Evolutionary conservation across 2,329 filamentous ascomycete genomes (phyloP).

Genomic region (Diaporthe longicolla): DNA sequence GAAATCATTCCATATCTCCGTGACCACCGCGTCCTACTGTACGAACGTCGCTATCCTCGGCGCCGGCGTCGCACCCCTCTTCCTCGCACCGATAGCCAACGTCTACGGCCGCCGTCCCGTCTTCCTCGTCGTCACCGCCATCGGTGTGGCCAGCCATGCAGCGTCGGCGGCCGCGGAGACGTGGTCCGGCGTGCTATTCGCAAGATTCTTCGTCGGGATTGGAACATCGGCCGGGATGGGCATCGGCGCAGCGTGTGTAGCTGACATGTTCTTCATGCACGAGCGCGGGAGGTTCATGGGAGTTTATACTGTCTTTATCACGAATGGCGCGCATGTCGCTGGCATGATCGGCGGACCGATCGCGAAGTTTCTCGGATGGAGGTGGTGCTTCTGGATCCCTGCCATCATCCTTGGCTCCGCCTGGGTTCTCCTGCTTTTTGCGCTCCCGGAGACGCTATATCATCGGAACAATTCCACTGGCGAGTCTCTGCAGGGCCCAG

Average conservation of each 20-base stretch:
- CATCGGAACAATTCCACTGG: background rate
- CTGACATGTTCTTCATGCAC: conserved; percentile 24
- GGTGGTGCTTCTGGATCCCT: conserved; percentile 19
- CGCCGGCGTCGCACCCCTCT: conserved; percentile 16
- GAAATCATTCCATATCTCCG: conserved; percentile 5
- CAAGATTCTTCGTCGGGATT: conserved; percentile 3
- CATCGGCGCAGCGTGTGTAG: conserved; percentile 1
- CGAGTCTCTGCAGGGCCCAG: background rate
- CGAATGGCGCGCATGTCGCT: conserved; percentile 8
- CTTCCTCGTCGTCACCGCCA: background rate
- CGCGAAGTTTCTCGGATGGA: conserved; percentile 16
- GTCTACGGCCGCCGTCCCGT: conserved; percentile 25
- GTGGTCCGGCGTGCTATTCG: background rate
- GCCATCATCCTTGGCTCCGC: conserved; percentile 2
- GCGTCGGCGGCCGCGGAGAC: background rate
- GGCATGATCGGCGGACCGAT: conserved; percentile 11
- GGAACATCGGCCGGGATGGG: conserved; percentile 22
- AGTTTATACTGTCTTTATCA: conserved; percentile 6
- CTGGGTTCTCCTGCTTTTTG: background rate
- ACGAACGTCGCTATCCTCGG: conserved; percentile 18
- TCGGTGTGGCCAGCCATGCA: conserved; percentile 11
- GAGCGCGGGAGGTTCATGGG: conserved; percentile 6
- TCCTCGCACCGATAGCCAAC: conserved; percentile 19
- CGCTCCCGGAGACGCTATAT: conserved; percentile 1
- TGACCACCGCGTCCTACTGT: background rate